Evolutionary conservation across 2,329 filamentous ascomycete species (phyloP).

Genomic region (Colletotrichum shisoi): DNA sequence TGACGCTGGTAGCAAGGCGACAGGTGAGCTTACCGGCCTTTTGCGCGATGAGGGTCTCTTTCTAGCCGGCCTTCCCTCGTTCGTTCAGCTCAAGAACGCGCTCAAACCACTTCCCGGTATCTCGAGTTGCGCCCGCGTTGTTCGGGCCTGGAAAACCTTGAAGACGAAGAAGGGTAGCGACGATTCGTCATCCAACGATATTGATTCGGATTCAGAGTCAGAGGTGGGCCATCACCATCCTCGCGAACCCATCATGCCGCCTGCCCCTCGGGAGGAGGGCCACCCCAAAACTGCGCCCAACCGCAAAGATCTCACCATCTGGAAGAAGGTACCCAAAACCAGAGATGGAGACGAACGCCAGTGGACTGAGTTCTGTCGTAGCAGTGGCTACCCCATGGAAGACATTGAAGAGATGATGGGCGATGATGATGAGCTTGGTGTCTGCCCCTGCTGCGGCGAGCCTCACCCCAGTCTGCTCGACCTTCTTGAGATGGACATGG

Average conservation of each 20-base stretch:
- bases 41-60: conserved; percentile 63
- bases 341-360: conserved; percentile 53
- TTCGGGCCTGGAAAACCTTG: conserved; percentile 54
- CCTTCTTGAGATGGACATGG: conserved; percentile 46
- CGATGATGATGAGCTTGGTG: conserved; percentile 45
- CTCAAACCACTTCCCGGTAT: conserved; percentile 53
- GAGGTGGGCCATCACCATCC: conserved; percentile 45
- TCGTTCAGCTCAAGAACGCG: conserved; percentile 52
- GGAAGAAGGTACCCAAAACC: conserved; percentile 58
- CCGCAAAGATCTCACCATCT: conserved; percentile 56
- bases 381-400: conserved; percentile 47
- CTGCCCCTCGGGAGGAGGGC: conserved; percentile 53
- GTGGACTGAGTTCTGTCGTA: conserved; percentile 60
- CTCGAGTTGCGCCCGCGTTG: conserved; percentile 54
- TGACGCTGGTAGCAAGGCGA: conserved; percentile 57
- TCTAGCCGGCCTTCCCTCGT: conserved; percentile 56
- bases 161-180: conserved; percentile 41
- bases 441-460: conserved; percentile 54
- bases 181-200: conserved; percentile 42
- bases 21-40: conserved; percentile 59
- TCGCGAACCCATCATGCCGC: conserved; percentile 48
- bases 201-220: conserved; percentile 42
- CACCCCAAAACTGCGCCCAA: conserved; percentile 52
- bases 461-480: conserved; percentile 48
- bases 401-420: conserved; percentile 46